phyloP scores from a whole-genome alignment of 2,329 filamentous ascomycete species.

The Kalmusia sp. region DNA sequence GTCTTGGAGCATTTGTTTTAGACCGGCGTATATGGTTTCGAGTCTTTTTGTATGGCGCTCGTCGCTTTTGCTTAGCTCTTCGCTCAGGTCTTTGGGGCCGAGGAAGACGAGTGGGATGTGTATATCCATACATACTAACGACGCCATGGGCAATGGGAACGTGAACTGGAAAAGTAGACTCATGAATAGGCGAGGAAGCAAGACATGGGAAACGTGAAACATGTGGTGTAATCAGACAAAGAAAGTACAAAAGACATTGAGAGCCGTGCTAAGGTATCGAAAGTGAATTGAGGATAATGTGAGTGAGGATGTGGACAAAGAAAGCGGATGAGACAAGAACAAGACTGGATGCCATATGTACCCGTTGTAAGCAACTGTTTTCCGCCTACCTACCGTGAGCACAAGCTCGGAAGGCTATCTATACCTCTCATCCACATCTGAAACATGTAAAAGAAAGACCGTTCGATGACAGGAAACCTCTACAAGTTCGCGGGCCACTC shows the following conservation, averaged over 20 bases:
- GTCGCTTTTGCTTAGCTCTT: not conserved
- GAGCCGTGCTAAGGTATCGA: not conserved
- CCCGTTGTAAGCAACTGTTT: not conserved
- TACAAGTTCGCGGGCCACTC: not conserved
- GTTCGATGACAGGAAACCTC: not conserved
- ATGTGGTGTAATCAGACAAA: too few relatives aligned
- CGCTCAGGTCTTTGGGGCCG: not conserved
- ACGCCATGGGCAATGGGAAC: not conserved
- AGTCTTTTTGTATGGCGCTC: not conserved
- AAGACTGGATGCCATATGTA: not conserved
- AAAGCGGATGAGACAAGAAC: not conserved
- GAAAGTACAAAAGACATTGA: too few relatives aligned
- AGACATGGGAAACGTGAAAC: too few relatives aligned
- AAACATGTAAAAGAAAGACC: not conserved
- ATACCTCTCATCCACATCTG: slow-evolving; percentile 1
- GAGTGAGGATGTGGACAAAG: too few relatives aligned
- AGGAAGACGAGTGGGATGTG: slow-evolving; percentile 18
- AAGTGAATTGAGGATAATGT: too few relatives aligned
- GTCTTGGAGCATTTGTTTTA: not conserved
- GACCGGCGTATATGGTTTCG: not conserved
- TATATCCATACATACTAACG: slow-evolving; percentile 2
- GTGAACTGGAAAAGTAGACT: not conserved
- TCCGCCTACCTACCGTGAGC: not conserved
- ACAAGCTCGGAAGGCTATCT: not conserved
- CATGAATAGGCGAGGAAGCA: not conserved